Base-by-base conservation (phyloP, 192 early-diverging fungal genomes). In the Mortierella claussenii region DNA sequence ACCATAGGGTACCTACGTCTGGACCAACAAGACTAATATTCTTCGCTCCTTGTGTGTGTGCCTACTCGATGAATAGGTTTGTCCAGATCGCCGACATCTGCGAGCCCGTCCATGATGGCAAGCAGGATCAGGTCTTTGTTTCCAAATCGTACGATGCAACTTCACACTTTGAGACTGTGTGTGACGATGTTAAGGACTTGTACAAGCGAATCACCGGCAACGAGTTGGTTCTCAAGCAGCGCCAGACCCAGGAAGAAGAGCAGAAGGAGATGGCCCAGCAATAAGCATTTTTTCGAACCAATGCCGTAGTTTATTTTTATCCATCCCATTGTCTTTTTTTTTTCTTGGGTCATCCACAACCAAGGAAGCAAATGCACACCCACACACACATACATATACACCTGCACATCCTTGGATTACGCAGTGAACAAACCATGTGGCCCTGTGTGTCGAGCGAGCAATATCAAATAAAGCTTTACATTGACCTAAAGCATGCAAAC, bases 131-230 rank as follows among this genome's bases (percentile, higher is more conserved):
- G 58, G 90, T 96, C 45, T 99, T 91, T 81, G 86, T 99, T 52
- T 93, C 94, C 66, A 91, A 92, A 66, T 96, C 95, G 23, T 99
- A 98, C 81, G 98, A 99, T 84, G 95, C 98, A 33, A 96, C 97
- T 26, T 96, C 94, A 42, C 97, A 99, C 88, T 99, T 98, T 90
- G 98, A 96, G 83, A 96, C 98, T 49, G 93, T 97, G 30, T 96
- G 94, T 78, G 91, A 94, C 50, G 98, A 99, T 74, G 96, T 99
- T 50, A 94, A 95, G 85, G 86, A 90, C 74, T 84, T 99, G 51
- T 99, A 98, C 84, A 84, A 84, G 61, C 91, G 93, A 45, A 78
- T 92, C 53, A 91, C 91, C 4, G 93, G 91, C 54, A 84, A 89
- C 34, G 87, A 90, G 18, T 81, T 94, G 48, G 88, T 88, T n/a